Evolutionary conservation across 73 alveolate genomes (phyloP), one percentile per base, ranked within the genome.

Genomic region (Paramecium pentaurelia): DNA sequence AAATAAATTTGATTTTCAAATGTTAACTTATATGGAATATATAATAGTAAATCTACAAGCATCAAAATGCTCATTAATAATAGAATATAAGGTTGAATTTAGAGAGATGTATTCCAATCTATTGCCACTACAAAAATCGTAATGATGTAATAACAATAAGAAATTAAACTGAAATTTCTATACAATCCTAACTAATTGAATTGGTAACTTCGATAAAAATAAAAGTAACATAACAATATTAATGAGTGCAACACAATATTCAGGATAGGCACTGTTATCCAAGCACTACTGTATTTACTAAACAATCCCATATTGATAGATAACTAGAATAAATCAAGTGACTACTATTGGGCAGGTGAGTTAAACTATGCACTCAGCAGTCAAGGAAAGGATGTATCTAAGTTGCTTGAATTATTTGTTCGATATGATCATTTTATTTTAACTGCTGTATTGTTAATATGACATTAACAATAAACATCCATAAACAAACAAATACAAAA

Each of bases 231-330:
- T 10, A 80, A 36, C 34, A 42, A 22, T 20, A 80, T 32, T 25
- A 22, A 20, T 25, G 64, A 42, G 22, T 45, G 58, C 22, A 80
- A 11, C 30, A 80, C 77, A 32, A 80, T 44, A 80, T 80, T 80
- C 58, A 80, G 25, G 73, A 80, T 80, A 8, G 91, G 91, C 44
- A 80, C 77, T 20, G 49, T 36, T n/a, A 22, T 44, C 91, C 91
- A 80, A 25, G 75, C 91, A 22, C 30, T 27, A 5, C 8, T 45
- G 12, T 80, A 18, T 27, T 45, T 22, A 32, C 11, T 27, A 18
- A 45, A 49, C 58, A 80, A 25, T 22, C 91, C 51, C 47, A 47
- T 27, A 45, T 80, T 80, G 32, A 80, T 28, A 18, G 91, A 80
- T 20, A 80, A 28, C 91, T 80, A 42, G 44, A 45, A 22, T 32